Percentiles rank a stretch among this genome's conserved stretches.
Evolutionary conservation across 2,329 filamentous ascomycete genomes (phyloP).

Genomic region (Verticillium albo-atrum): DNA sequence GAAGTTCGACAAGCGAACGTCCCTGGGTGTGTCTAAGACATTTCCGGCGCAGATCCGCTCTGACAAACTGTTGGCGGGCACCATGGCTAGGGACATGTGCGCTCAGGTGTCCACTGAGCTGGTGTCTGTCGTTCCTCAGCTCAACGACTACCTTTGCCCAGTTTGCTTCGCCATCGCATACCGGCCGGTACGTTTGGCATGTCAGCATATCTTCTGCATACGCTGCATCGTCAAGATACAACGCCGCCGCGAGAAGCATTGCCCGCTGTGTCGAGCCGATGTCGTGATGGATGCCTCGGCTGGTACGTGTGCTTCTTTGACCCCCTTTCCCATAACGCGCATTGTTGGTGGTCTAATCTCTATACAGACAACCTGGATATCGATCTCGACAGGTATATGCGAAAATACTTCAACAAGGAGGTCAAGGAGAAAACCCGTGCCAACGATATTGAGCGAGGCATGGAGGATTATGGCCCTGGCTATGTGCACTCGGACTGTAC

Average conservation of each 20-base stretch:
- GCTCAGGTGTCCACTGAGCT: slow-evolving; percentile 69
- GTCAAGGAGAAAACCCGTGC: slow-evolving; percentile 62
- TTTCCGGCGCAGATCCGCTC: slow-evolving; percentile 58
- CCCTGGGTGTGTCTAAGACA: slow-evolving; percentile 60
- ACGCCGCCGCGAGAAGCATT: slow-evolving; percentile 60
- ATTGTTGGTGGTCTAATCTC: background rate
- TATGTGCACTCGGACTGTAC: slow-evolving; percentile 57
- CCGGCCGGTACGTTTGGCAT: slow-evolving; percentile 72
- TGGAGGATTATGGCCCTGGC: slow-evolving; percentile 65
- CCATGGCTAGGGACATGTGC: slow-evolving; percentile 71
- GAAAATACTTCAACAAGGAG: slow-evolving; percentile 71
- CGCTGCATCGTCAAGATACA: slow-evolving; percentile 79
- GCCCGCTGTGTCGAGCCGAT: slow-evolving; percentile 71
- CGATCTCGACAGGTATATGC: slow-evolving; percentile 63
- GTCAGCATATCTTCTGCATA: slow-evolving; percentile 78
- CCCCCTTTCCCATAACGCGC: background rate
- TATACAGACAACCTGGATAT: slow-evolving; percentile 62
- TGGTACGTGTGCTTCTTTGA: slow-evolving; percentile 36
- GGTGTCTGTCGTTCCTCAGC: slow-evolving; percentile 68
- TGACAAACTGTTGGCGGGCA: slow-evolving; percentile 57
- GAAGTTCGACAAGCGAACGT: slow-evolving; percentile 85
- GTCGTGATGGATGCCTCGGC: slow-evolving; percentile 68
- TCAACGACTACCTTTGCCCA: slow-evolving; percentile 82
- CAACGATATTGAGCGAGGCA: slow-evolving; percentile 71
- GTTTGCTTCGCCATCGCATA: slow-evolving; percentile 78